Percentiles rank a stretch among this genome's conserved stretches.
Evolutionary conservation across 176 grass and related monocot species (phyloP).

Genomic region (Aegilops sharonensis): DNA sequence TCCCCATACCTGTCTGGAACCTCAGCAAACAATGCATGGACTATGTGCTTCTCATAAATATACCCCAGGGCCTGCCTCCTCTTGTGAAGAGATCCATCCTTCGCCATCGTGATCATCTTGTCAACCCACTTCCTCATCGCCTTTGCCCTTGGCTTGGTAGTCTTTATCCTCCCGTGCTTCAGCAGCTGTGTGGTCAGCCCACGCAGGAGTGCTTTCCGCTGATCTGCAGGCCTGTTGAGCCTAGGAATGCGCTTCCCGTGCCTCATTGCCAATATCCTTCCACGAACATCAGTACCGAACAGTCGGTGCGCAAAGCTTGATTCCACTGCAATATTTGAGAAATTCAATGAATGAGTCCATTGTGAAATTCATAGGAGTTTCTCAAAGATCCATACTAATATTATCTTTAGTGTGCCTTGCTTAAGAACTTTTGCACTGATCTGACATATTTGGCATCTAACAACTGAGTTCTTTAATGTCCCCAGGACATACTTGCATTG

Average conservation of each 20-base stretch:
- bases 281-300: constrained; percentile 40
- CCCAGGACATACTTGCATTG: not conserved
- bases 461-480: not conserved
- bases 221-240: constrained; percentile 80
- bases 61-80: constrained; percentile 83
- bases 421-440: not conserved
- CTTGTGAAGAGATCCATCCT: constrained; percentile 94
- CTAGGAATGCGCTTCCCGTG: constrained; percentile 77
- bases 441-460: not conserved
- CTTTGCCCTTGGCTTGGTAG: constrained; percentile 74
- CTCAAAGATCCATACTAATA: not conserved
- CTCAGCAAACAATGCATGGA: constrained; percentile 85
- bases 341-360: not conserved
- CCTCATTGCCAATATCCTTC: constrained; percentile 84
- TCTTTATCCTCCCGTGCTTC: constrained; percentile 93
- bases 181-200: constrained; percentile 80
- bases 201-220: constrained; percentile 73
- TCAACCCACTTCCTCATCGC: constrained; percentile 88
- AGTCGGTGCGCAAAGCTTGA: constrained; percentile 53
- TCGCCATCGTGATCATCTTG: constrained; percentile 88
- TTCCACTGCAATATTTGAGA: constrained; percentile 34
- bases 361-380: not conserved
- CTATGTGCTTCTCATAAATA: constrained; percentile 89
- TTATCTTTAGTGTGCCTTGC: not conserved
- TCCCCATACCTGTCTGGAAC: constrained; percentile 81